phyloP scores from a whole-genome alignment of 495 filamentous ascomycete species.

The Aspergillus conjunctus region DNA sequence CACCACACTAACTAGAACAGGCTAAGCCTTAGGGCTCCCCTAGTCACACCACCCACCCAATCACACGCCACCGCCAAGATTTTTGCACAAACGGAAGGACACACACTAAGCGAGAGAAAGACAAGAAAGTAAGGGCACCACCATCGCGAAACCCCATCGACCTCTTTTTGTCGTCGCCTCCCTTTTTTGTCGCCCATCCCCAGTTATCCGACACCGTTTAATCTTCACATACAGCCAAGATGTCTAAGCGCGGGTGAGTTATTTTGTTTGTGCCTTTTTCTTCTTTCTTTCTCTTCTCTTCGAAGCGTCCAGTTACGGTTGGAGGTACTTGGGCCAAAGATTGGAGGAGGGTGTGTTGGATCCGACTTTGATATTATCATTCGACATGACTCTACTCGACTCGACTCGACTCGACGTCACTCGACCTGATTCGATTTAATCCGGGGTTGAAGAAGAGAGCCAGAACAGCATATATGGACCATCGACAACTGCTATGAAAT shows the following conservation, averaged over 20 bases:
- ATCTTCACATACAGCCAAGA: conserved; percentile 51
- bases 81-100: conserved; percentile 36
- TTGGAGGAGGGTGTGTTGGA: neutral
- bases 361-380: neutral
- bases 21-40: conserved; percentile 44
- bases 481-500: too few relatives aligned
- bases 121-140: conserved; percentile 6
- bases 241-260: conserved; percentile 61
- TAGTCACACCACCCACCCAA: conserved; percentile 28
- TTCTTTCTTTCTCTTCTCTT: neutral
- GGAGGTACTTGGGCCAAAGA: neutral
- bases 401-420: conserved; percentile 1
- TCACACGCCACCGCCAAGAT: conserved; percentile 41
- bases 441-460: neutral
- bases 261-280: conserved; percentile 7
- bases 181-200: conserved; percentile 39
- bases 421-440: neutral
- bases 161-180: conserved; percentile 26
- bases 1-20: conserved; percentile 21
- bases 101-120: conserved; percentile 50
- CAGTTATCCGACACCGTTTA: conserved; percentile 45
- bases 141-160: conserved; percentile 34
- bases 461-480: too few relatives aligned
- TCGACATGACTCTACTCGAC: neutral
- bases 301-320: neutral